Conservation (phyloP, 306 rosid genomes). For the Vicia faba region DNA sequence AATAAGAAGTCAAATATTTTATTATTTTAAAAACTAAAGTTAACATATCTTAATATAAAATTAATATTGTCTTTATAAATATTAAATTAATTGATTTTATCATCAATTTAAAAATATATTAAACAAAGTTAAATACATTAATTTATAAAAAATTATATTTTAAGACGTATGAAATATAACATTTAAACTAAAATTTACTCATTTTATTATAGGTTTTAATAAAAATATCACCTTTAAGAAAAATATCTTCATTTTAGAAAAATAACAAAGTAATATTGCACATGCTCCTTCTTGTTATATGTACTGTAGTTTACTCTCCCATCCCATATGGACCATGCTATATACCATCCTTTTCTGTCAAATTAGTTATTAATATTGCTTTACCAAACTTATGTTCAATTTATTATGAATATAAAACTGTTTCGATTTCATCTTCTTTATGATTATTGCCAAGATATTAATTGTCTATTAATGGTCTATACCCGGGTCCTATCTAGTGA, state of each 20-base stretch:
- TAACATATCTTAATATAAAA: not conserved
- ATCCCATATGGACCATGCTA: slow-evolving; percentile 29
- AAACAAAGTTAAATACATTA: no score
- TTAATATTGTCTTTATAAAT: not conserved
- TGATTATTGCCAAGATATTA: not conserved
- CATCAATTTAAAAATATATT: not conserved
- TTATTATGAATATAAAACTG: not conserved
- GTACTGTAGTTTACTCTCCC: not conserved
- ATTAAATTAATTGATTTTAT: not conserved
- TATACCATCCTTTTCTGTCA: not conserved
- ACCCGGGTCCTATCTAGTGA: not conserved
- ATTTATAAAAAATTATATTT: no score
- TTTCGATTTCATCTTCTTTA: not conserved
- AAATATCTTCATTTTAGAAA: not conserved
- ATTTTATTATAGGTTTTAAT: no score
- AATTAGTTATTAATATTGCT: not conserved
- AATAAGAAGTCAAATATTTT: not conserved
- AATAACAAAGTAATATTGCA: slow-evolving; percentile 20
- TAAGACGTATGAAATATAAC: no score
- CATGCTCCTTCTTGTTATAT: slow-evolving; percentile 27
- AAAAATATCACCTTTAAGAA: no score
- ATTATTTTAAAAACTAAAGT: not conserved
- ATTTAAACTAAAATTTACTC: no score
- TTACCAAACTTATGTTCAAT: not conserved
- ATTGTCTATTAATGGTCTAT: not conserved